Percentiles rank a stretch among this genome's conserved stretches.
Conservation (phyloP, 768 basidiomycete genomes). For the Tylopilus sp. region DNA sequence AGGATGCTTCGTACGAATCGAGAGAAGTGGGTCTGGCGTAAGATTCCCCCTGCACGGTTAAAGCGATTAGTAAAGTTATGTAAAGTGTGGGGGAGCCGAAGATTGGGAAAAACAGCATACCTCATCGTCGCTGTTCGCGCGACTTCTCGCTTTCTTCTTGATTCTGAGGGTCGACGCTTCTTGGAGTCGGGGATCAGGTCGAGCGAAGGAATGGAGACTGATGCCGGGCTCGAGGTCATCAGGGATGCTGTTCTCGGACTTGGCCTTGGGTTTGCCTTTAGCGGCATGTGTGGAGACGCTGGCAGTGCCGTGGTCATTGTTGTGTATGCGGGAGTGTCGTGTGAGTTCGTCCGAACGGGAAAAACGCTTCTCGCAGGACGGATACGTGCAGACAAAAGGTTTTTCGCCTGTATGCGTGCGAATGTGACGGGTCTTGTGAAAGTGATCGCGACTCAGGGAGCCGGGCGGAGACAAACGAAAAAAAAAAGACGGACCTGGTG, state of each 20-base stretch:
- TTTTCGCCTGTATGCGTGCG: slow-evolving; percentile 99
- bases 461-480: slow-evolving; percentile 4
- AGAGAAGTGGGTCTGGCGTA: slow-evolving; percentile 57
- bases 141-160: slow-evolving; percentile 77
- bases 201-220: slow-evolving; percentile 24
- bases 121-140: slow-evolving; percentile 82
- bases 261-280: slow-evolving; percentile 30
- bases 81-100: slow-evolving; percentile 28
- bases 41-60: slow-evolving; percentile 43
- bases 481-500: slow-evolving; percentile 72
- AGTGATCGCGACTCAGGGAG: slow-evolving; percentile 18
- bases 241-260: slow-evolving; percentile 20
- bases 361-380: slow-evolving; percentile 97
- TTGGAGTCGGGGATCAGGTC: slow-evolving; percentile 18
- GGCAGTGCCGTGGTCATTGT: slow-evolving; percentile 46
- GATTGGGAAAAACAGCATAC: slow-evolving; percentile 42
- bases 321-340: slow-evolving; percentile 91
- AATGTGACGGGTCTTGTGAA: slow-evolving; percentile 85
- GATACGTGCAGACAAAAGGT: slow-evolving; percentile 88
- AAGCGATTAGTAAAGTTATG: slow-evolving; percentile 21
- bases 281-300: slow-evolving; percentile 18
- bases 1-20: slow-evolving; percentile 40
- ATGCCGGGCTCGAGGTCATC: slow-evolving; percentile 28
- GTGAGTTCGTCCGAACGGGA: slow-evolving; percentile 98
- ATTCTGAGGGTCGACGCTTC: slow-evolving; percentile 36